phyloP scores from a whole-genome alignment of 192 early-diverging fungal genomes.

The Linnemannia schmuckeri region DNA sequence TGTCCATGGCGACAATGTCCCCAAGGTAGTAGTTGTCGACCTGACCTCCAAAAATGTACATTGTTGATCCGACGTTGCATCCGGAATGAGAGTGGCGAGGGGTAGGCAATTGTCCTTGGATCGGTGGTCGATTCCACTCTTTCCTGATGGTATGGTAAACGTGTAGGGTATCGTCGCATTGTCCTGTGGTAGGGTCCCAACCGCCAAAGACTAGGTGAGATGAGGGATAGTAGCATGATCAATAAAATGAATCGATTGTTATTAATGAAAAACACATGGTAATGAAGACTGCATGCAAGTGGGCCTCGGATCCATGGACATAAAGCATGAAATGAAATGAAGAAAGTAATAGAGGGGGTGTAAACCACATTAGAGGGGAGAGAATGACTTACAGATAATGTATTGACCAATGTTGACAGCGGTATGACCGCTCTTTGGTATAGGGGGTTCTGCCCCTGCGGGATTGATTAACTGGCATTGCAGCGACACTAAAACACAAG shows the following conservation, averaged over 20 bases:
- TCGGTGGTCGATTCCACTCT: constrained; percentile 51
- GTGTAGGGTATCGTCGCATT: constrained; percentile 54
- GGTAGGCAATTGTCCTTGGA: constrained; percentile 44
- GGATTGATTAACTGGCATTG: constrained; percentile 41
- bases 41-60: constrained; percentile 71
- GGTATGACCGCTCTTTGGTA: constrained; percentile 59
- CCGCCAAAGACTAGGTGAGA: constrained; percentile 41
- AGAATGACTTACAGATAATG: constrained; percentile 57
- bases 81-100: constrained; percentile 63
- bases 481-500: constrained; percentile 20
- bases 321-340: background rate
- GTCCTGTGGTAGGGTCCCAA: constrained; percentile 50
- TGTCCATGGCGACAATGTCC: constrained; percentile 64
- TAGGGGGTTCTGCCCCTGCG: constrained; percentile 55
- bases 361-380: background rate
- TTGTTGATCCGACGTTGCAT: constrained; percentile 56
- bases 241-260: background rate
- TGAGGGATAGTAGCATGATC: background rate
- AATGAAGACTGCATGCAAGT: too few relatives aligned
- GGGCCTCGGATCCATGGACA: background rate
- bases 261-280: background rate
- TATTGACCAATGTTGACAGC: constrained; percentile 62
- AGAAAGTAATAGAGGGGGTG: background rate
- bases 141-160: constrained; percentile 41
- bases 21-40: constrained; percentile 60